A percentile compares a stretch with the other conserved stretches of the same genome.
Evolutionary conservation across 2,329 filamentous ascomycete genomes (phyloP).

Genomic region (Phaeophleospora eucalypticola): DNA sequence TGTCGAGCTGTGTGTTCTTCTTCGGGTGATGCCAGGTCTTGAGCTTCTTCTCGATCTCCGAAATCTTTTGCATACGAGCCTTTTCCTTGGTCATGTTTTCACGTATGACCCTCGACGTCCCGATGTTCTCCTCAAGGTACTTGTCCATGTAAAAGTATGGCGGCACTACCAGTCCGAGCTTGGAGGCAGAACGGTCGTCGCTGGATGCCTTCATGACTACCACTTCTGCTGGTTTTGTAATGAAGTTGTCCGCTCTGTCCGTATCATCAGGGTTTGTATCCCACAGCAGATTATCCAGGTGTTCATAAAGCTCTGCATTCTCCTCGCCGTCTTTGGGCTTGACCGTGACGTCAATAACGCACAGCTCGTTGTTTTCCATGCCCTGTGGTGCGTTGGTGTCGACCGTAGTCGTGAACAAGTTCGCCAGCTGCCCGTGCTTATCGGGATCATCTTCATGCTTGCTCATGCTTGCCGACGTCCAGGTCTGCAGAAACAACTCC

Average conservation of each 20-base stretch:
- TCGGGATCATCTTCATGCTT: slow-evolving; percentile 6
- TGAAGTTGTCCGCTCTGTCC: slow-evolving; percentile 25
- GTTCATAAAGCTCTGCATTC: slow-evolving; percentile 21
- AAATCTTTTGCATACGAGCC: slow-evolving; percentile 30
- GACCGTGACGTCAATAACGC: slow-evolving; percentile 15
- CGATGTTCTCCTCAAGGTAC: slow-evolving; percentile 53
- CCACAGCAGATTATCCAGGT: slow-evolving; percentile 32
- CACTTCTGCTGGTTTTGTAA: slow-evolving; percentile 51
- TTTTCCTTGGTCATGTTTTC: slow-evolving; percentile 34
- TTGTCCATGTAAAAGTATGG: slow-evolving; percentile 55
- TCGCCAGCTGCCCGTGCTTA: slow-evolving; percentile 10
- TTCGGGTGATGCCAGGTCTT: slow-evolving; percentile 34
- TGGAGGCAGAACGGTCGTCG: slow-evolving; percentile 28
- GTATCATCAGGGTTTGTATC: slow-evolving; percentile 22
- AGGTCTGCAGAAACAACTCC: slow-evolving; percentile 24
- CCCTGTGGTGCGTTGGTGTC: slow-evolving; percentile 22
- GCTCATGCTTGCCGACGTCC: slow-evolving; percentile 18
- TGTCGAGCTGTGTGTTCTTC: slow-evolving; percentile 32
- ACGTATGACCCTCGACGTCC: slow-evolving; percentile 47
- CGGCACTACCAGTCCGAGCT: slow-evolving; percentile 50
- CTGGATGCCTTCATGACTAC: slow-evolving; percentile 48
- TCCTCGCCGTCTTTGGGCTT: slow-evolving; percentile 10
- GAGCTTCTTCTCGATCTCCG: slow-evolving; percentile 34
- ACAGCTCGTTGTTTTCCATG: slow-evolving; percentile 19
- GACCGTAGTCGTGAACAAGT: slow-evolving; percentile 27